Conservation (phyloP, 768 basidiomycete genomes). For the Macrolepiota albuminosa region DNA sequence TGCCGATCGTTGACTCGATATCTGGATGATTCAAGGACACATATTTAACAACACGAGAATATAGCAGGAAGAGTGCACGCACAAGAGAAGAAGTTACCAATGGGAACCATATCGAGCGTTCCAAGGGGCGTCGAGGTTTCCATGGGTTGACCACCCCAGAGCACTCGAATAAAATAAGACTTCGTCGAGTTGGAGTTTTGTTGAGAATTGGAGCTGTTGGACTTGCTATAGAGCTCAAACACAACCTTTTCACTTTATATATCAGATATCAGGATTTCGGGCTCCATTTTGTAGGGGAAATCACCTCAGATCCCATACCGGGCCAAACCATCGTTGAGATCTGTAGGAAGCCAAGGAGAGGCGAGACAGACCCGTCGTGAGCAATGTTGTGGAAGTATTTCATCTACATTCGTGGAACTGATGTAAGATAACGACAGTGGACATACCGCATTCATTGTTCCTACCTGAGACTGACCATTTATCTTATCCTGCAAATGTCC, state of each 20-base stretch:
- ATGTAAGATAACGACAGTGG: neutral
- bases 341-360: constrained; percentile 46
- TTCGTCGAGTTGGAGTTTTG: neutral
- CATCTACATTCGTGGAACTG: neutral
- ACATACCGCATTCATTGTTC: too few species aligned
- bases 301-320: constrained; percentile 48
- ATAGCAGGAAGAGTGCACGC: constrained; percentile 11
- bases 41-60: neutral
- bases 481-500: constrained; percentile 33
- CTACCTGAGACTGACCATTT: constrained; percentile 30
- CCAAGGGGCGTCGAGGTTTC: constrained; percentile 43
- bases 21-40: constrained; percentile 23
- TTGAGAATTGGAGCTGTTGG: neutral
- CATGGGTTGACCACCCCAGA: constrained; percentile 49
- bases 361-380: constrained; percentile 47
- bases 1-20: constrained; percentile 34
- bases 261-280: neutral
- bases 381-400: constrained; percentile 28
- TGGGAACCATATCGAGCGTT: constrained; percentile 40
- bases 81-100: constrained; percentile 40
- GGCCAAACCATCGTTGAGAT: constrained; percentile 50
- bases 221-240: constrained; percentile 38
- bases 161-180: constrained; percentile 36
- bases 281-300: neutral
- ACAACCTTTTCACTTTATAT: constrained; percentile 25